Conservation (phyloP, 352 stramenopile species). For the Phytophthora pini region DNA sequence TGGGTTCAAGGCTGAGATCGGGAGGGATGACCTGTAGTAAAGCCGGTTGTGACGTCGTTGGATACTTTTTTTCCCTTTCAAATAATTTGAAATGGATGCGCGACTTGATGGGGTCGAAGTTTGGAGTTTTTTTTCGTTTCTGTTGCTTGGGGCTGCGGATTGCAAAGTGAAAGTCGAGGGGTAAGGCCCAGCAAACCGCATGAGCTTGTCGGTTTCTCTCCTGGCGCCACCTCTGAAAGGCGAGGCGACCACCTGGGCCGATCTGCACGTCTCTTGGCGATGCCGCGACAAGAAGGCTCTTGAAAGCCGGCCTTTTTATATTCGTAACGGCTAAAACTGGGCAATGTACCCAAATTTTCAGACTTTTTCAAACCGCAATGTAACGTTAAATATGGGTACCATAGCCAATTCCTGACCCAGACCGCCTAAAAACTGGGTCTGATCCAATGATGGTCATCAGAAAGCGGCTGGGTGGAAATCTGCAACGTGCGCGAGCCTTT, state of each 20-base stretch:
- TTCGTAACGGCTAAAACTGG: constrained; percentile 22
- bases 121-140: background rate
- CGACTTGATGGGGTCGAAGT: constrained; percentile 91
- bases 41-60: constrained; percentile 29
- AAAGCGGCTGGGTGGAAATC: constrained; percentile 14
- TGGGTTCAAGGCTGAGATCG: constrained; percentile 15
- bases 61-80: constrained; percentile 39
- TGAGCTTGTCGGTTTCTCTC: constrained; percentile 28
- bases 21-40: constrained; percentile 33
- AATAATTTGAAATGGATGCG: constrained; percentile 25
- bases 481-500: background rate
- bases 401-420: no score
- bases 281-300: constrained; percentile 28
- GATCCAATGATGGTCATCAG: constrained; percentile 34
- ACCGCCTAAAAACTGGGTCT: background rate
- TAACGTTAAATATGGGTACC: no score
- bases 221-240: constrained; percentile 43
- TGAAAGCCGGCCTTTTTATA: constrained; percentile 23
- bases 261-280: constrained; percentile 52
- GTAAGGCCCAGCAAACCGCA: constrained; percentile 86
- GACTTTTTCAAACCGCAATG: no score
- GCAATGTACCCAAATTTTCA: no score
- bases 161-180: constrained; percentile 75
- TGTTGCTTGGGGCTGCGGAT: constrained; percentile 16
- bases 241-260: constrained; percentile 37